Conservation (phyloP, 2,329 filamentous ascomycete genomes). For the Monilinia vaccinii-corymbosi region DNA sequence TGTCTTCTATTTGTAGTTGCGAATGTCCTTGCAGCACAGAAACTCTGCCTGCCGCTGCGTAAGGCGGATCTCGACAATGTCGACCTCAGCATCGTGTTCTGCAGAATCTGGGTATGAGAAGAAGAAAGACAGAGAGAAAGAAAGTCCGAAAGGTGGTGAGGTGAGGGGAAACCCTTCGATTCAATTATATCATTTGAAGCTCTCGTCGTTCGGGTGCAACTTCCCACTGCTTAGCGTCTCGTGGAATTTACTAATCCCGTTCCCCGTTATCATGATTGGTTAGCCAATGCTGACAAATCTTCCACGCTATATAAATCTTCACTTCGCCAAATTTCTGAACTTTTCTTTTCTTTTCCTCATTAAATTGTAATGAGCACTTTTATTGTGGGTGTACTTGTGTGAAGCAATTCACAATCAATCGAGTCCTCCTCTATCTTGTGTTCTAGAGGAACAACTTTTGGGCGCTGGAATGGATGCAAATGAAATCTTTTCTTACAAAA, state of each 20-base stretch:
- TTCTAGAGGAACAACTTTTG: constrained; percentile 44
- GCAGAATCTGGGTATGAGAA: constrained; percentile 41
- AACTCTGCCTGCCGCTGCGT: constrained; percentile 51
- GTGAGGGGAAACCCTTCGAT: constrained; percentile 9
- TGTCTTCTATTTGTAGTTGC: constrained; percentile 67
- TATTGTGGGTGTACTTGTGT: constrained; percentile 64
- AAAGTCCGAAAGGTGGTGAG: constrained; percentile 12
- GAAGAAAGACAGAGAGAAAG: constrained; percentile 32
- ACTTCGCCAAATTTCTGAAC: constrained; percentile 17
- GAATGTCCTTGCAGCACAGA: constrained; percentile 66
- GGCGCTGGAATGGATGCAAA: constrained; percentile 67
- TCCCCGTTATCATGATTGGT: constrained; percentile 18
- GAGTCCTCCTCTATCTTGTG: constrained; percentile 68
- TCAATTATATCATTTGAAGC: constrained; percentile 7
- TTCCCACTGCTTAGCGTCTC: constrained; percentile 9
- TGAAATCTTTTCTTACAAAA: constrained; percentile 37
- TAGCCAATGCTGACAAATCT: constrained; percentile 11
- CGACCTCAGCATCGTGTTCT: constrained; percentile 60
- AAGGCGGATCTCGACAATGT: constrained; percentile 59
- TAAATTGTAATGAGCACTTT: constrained; percentile 56
- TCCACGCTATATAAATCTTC: constrained; percentile 19
- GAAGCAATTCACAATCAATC: constrained; percentile 34
- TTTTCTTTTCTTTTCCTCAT: constrained; percentile 32
- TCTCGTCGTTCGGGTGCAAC: constrained; percentile 11
- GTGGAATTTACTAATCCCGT: constrained; percentile 19